Conservation (phyloP, 73 alveolate genomes). For the Tetrahymena elliotti region DNA sequence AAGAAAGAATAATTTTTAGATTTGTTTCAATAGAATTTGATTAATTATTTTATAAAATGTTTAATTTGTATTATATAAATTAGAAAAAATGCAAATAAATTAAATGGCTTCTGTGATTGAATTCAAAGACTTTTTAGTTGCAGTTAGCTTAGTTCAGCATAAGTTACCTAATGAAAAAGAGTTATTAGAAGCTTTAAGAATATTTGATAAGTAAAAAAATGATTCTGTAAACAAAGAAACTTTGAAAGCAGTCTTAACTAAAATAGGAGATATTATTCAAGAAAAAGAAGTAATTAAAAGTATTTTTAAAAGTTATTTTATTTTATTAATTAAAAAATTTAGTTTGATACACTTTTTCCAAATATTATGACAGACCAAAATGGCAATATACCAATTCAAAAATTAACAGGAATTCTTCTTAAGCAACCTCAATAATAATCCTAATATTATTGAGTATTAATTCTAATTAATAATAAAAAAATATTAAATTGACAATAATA, state of each 20-base stretch:
- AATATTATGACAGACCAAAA: background rate
- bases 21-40: too few relatives aligned
- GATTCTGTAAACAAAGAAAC: background rate
- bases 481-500: too few relatives aligned
- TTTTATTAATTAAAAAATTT: too few relatives aligned
- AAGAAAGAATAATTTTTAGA: too few relatives aligned
- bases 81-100: background rate
- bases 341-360: background rate
- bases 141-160: background rate
- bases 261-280: background rate
- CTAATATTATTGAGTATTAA: background rate
- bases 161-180: background rate
- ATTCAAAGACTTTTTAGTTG: background rate
- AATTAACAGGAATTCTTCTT: background rate
- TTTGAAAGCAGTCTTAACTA: background rate
- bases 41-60: too few relatives aligned
- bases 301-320: background rate
- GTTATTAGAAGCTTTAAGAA: background rate
- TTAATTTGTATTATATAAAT: too few relatives aligned
- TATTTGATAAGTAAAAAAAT: background rate
- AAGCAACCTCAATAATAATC: background rate
- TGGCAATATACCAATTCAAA: background rate
- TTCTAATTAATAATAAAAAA: too few relatives aligned
- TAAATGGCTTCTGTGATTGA: background rate
- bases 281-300: background rate